Conservation (phyloP, 2,329 filamentous ascomycete genomes). For the Geosmithia putterillii region DNA sequence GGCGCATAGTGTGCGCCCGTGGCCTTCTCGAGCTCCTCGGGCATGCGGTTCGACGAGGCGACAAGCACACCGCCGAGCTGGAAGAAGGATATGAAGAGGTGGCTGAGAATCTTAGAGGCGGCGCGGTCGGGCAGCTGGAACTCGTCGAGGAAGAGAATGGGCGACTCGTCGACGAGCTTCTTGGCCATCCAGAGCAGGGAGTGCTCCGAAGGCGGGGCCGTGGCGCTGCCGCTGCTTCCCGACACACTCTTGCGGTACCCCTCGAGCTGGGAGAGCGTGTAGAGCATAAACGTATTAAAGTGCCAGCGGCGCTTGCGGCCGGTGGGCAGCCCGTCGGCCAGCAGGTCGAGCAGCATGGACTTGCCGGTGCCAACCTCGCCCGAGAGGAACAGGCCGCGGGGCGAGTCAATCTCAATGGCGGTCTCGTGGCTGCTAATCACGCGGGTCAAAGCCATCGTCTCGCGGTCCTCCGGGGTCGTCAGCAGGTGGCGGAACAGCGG, state of each 20-base stretch:
- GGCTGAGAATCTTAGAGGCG: constrained; percentile 66
- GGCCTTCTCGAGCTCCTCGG: constrained; percentile 67
- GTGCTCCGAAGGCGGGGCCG: constrained; percentile 32
- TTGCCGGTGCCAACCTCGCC: constrained; percentile 78
- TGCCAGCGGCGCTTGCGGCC: constrained; percentile 65
- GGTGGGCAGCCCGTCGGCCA: constrained; percentile 67
- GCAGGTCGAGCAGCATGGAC: constrained; percentile 71
- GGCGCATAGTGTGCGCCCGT: constrained; percentile 56
- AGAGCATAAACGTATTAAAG: constrained; percentile 79
- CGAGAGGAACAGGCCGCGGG: constrained; percentile 63
- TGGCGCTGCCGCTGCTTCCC: constrained; percentile 6
- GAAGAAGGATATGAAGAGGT: constrained; percentile 69
- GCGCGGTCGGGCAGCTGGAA: constrained; percentile 74
- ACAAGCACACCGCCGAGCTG: constrained; percentile 71
- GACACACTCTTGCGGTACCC: constrained; percentile 33
- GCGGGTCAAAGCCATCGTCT: constrained; percentile 52
- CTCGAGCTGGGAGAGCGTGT: constrained; percentile 62
- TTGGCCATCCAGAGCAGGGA: constrained; percentile 63
- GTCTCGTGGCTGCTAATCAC: constrained; percentile 60
- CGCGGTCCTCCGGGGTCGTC: constrained; percentile 37
- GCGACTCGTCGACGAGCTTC: constrained; percentile 61
- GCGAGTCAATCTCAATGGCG: constrained; percentile 59
- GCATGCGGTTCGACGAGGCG: constrained; percentile 73
- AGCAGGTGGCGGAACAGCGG: constrained; percentile 49
- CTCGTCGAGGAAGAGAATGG: constrained; percentile 71